phyloP scores from a whole-genome alignment of 768 basidiomycete species.

The Mycena pura region DNA sequence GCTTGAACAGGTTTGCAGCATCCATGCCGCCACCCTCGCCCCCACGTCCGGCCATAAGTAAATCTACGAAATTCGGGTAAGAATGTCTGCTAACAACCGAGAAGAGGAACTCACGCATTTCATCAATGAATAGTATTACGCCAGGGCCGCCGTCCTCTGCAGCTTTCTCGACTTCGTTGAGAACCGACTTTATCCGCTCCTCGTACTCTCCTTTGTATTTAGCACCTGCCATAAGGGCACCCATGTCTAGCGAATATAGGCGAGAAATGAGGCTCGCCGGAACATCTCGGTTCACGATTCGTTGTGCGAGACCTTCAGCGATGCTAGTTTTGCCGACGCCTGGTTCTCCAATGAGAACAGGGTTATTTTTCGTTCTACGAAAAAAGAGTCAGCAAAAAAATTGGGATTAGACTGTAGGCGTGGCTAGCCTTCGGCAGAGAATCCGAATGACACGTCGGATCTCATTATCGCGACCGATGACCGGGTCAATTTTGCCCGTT shows the following conservation, averaged over 20 bases:
- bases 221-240: slow-evolving; percentile 91
- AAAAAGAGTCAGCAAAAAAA: background rate
- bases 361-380: slow-evolving; percentile 92
- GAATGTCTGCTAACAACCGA: no score
- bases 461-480: slow-evolving; percentile 92
- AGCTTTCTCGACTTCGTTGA: slow-evolving; percentile 93
- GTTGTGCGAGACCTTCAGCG: slow-evolving; percentile 93
- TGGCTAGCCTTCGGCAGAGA: slow-evolving; percentile 70
- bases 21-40: slow-evolving; percentile 91
- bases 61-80: no score
- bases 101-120: no score
- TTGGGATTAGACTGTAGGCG: background rate
- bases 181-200: slow-evolving; percentile 90
- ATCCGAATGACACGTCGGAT: slow-evolving; percentile 87
- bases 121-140: slow-evolving; percentile 95
- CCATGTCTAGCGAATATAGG: slow-evolving; percentile 91
- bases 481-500: slow-evolving; percentile 95
- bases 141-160: slow-evolving; percentile 74
- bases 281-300: slow-evolving; percentile 93
- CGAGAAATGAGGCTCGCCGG: slow-evolving; percentile 76
- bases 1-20: slow-evolving; percentile 91
- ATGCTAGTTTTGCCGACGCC: slow-evolving; percentile 97
- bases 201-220: slow-evolving; percentile 94
- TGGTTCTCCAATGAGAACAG: slow-evolving; percentile 94
- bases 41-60: slow-evolving; percentile 91